A percentile compares a stretch with the other conserved stretches of the same genome.
phyloP scores from a whole-genome alignment of 495 filamentous ascomycete genomes.

The Physcia stellaris region DNA sequence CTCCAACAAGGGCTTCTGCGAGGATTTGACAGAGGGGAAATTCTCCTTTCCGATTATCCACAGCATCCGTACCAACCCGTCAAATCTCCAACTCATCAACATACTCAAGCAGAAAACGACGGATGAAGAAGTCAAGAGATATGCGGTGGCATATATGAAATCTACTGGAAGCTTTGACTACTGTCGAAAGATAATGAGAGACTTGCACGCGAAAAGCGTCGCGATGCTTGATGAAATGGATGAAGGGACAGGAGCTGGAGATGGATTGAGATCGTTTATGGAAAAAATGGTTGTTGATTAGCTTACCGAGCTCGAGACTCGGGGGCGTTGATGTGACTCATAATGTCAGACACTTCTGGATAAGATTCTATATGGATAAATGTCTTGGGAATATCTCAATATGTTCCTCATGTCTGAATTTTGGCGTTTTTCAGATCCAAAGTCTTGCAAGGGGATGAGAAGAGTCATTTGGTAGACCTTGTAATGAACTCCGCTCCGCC shows the following conservation, averaged over 20 bases:
- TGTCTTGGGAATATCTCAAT: no score
- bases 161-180: conserved; percentile 80
- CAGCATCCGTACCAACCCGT: conserved; percentile 68
- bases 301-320: conserved; percentile 12
- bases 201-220: conserved; percentile 52
- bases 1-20: conserved; percentile 84
- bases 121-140: conserved; percentile 79
- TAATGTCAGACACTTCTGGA: no score
- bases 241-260: conserved; percentile 21
- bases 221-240: conserved; percentile 39
- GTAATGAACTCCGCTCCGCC: no score
- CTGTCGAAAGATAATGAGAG: conserved; percentile 53
- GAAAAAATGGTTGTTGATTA: conserved; percentile 26
- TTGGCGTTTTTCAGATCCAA: no score
- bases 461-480: no score
- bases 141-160: conserved; percentile 88
- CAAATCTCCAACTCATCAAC: conserved; percentile 72
- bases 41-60: conserved; percentile 97
- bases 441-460: no score
- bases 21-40: conserved; percentile 96
- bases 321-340: no score
- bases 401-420: no score
- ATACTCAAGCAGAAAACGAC: conserved; percentile 82
- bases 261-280: conserved; percentile 30
- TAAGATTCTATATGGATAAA: no score